Percentiles rank a stretch among this genome's conserved stretches.
phyloP scores from a whole-genome alignment of 2,329 filamentous ascomycete genomes.

The Ophioceras dolichostomum region DNA sequence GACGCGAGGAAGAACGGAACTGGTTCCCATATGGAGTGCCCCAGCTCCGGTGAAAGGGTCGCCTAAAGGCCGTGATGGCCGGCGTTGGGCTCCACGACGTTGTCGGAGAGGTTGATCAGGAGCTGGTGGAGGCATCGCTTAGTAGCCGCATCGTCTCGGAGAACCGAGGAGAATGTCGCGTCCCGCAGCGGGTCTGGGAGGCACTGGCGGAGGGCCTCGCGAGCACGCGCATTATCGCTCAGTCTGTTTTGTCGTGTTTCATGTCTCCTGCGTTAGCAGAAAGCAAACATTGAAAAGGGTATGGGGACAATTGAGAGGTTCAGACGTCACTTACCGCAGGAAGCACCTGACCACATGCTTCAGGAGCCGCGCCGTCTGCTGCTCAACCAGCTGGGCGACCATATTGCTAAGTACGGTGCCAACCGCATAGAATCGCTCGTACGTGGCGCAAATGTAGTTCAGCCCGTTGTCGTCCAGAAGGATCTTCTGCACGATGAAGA shows the following conservation, averaged over 20 bases:
- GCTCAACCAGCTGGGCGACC: conserved; percentile 94
- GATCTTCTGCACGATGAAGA: conserved; percentile 99
- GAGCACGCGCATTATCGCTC: conserved; percentile 90
- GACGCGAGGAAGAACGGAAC: too few relatives aligned
- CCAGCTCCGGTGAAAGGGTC: too few relatives aligned
- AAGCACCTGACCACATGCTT: conserved; percentile 99
- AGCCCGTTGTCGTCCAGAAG: conserved; percentile 91
- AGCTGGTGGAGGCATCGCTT: conserved; percentile 97
- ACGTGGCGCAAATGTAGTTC: conserved; percentile 97
- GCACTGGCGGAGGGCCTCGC: conserved; percentile 89
- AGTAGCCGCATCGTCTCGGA: conserved; percentile 92
- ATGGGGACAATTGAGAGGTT: neutral
- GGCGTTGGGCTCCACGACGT: conserved; percentile 43
- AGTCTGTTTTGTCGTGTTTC: too few relatives aligned
- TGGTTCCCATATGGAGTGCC: too few relatives aligned
- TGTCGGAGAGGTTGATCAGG: conserved; percentile 90
- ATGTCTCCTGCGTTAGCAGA: too few relatives aligned
- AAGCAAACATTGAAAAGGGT: neutral
- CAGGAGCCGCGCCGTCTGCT: conserved; percentile 86
- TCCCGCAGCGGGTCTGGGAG: conserved; percentile 97
- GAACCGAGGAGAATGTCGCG: conserved; percentile 90
- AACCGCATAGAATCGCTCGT: conserved; percentile 96
- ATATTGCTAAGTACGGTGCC: conserved; percentile 97
- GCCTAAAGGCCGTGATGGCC: conserved; percentile 10
- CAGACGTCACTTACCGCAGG: conserved; percentile 56